Conservation (phyloP, 768 basidiomycete species). For the Tulasnella calospora region DNA sequence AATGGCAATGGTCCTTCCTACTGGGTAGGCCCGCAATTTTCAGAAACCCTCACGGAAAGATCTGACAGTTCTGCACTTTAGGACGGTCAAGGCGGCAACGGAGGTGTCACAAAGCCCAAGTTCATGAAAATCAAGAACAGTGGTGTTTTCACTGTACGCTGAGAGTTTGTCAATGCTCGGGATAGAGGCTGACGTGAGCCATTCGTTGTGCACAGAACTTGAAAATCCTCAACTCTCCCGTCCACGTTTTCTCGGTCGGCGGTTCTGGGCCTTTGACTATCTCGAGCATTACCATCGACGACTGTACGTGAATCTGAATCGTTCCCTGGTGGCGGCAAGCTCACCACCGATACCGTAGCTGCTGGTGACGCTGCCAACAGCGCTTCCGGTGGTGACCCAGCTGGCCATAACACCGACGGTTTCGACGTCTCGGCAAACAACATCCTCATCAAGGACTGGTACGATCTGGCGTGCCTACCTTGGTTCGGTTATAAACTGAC, state of each 20-base stretch:
- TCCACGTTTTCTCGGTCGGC: conserved; percentile 36
- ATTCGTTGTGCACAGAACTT: conserved; percentile 33
- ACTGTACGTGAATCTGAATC: conserved; percentile 43
- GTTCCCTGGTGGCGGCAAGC: not conserved
- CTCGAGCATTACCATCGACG: conserved; percentile 48
- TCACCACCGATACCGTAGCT: conserved; percentile 37
- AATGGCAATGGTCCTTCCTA: conserved; percentile 45
- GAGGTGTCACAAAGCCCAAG: conserved; percentile 33
- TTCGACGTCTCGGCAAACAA: conserved; percentile 31
- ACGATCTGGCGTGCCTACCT: not conserved
- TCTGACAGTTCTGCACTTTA: not conserved
- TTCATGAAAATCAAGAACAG: conserved; percentile 46
- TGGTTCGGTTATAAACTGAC: not conserved
- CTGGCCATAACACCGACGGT: conserved; percentile 36
- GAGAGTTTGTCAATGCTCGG: not conserved
- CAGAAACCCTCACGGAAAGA: too few species aligned
- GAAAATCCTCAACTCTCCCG: conserved; percentile 43
- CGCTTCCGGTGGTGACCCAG: conserved; percentile 46
- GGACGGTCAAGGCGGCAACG: conserved; percentile 32
- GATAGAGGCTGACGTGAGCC: not conserved
- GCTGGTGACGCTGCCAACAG: conserved; percentile 50
- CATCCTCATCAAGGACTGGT: conserved; percentile 28
- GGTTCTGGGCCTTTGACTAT: conserved; percentile 41
- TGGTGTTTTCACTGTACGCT: conserved; percentile 39
- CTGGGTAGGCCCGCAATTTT: conserved; percentile 37